phyloP scores from a whole-genome alignment of 805 yeast species.

The Kazachstania africana region DNA sequence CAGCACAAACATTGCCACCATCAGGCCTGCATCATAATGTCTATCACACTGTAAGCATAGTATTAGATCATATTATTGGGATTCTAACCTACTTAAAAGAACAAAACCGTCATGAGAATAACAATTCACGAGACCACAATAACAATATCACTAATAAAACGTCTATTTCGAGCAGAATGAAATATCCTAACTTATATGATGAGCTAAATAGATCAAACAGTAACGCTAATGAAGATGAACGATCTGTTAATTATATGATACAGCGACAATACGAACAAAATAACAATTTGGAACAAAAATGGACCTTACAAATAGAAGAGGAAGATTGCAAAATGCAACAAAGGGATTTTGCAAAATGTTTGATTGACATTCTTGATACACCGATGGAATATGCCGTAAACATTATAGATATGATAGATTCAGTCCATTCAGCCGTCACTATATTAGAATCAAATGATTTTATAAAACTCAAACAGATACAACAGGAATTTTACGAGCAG shows the following conservation, averaged over 20 bases:
- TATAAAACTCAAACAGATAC: constrained; percentile 9
- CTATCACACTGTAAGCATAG: constrained; percentile 8
- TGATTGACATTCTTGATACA: constrained; percentile 13
- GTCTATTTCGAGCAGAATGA: not conserved
- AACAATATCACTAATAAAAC: not conserved
- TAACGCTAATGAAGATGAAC: constrained; percentile 1
- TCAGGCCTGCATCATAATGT: constrained; percentile 7
- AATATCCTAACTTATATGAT: not conserved
- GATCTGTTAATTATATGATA: constrained; percentile 1
- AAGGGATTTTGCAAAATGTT: constrained; percentile 16
- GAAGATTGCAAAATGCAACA: constrained; percentile 16
- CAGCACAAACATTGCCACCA: constrained; percentile 1
- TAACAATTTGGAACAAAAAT: constrained; percentile 6
- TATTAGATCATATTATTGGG: constrained; percentile 20
- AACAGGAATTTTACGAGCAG: constrained; percentile 10
- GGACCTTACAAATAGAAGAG: constrained; percentile 20
- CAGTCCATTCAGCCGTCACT: constrained; percentile 12
- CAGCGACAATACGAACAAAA: constrained; percentile 5
- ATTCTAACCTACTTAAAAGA: constrained; percentile 7
- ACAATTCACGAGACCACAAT: too few species aligned
- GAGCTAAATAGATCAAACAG: not conserved
- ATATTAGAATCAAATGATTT: constrained; percentile 12
- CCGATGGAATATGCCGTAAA: constrained; percentile 18
- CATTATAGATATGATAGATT: constrained; percentile 11
- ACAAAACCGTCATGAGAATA: not conserved